Percentiles rank a stretch among this genome's conserved stretches.
phyloP scores from a whole-genome alignment of 164 flowering plant species.

The Tetrastigma voinierianum region DNA sequence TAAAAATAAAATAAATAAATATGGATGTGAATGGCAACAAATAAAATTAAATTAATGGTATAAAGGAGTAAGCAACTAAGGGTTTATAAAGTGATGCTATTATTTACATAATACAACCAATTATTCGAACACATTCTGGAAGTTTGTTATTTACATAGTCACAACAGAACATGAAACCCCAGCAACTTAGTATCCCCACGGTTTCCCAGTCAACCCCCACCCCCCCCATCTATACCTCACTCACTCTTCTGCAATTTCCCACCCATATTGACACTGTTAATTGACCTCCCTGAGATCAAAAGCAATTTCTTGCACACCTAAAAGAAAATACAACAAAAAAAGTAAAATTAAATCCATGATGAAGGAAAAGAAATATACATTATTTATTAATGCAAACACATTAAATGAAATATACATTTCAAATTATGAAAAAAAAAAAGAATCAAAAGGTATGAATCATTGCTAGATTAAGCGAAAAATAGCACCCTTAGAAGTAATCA shows the following conservation, averaged over 20 bases:
- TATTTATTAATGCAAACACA: neutral
- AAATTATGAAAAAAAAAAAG: too few species aligned
- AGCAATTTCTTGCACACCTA: constrained; percentile 50
- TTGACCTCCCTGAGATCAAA: constrained; percentile 35
- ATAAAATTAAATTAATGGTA: constrained; percentile 1
- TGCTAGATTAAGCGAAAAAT: too few species aligned
- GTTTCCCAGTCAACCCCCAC: constrained; percentile 17
- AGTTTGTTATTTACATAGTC: constrained; percentile 30
- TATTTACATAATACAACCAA: constrained; percentile 24
- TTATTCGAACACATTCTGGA: constrained; percentile 7
- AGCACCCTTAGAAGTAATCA: neutral
- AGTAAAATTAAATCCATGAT: constrained; percentile 1
- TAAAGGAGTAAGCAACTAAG: neutral
- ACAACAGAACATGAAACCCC: constrained; percentile 15
- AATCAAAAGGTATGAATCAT: too few species aligned
- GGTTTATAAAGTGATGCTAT: constrained; percentile 6
- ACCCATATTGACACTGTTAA: constrained; percentile 37
- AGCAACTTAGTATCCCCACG: constrained; percentile 20
- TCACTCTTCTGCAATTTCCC: constrained; percentile 17
- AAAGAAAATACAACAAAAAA: constrained; percentile 8
- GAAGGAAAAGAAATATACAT: too few species aligned
- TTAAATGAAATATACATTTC: too few species aligned
- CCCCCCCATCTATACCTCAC: constrained; percentile 11
- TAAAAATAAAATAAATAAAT: too few species aligned
- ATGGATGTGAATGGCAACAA: too few species aligned